A percentile compares a stretch with the other conserved stretches of the same genome.
Evolutionary conservation across 805 yeast genomes (phyloP).

Genomic region (Scheffersomyces lignosus): DNA sequence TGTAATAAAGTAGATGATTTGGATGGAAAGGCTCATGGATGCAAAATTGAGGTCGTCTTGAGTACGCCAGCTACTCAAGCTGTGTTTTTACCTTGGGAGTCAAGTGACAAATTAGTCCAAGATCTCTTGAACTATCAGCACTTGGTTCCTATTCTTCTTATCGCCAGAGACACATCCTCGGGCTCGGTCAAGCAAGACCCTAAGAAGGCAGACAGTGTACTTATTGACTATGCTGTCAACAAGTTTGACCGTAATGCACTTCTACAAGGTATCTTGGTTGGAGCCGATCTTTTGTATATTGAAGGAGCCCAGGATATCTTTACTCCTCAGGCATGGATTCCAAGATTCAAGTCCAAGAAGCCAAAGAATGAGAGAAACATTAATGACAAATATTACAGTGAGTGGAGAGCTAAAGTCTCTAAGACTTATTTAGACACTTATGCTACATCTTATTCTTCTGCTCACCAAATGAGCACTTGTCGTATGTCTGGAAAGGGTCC

Average conservation of each 20-base stretch:
- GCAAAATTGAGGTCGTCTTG: slow-evolving; percentile 49
- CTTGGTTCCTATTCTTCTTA: slow-evolving; percentile 39
- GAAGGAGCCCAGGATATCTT: slow-evolving; percentile 49
- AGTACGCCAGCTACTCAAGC: slow-evolving; percentile 42
- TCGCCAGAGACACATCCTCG: slow-evolving; percentile 46
- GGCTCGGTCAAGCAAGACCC: slow-evolving; percentile 40
- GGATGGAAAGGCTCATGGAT: slow-evolving; percentile 55
- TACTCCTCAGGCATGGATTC: slow-evolving; percentile 31
- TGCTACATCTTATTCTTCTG: slow-evolving; percentile 42
- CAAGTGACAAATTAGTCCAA: slow-evolving; percentile 32
- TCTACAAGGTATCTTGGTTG: slow-evolving; percentile 33
- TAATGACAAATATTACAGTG: slow-evolving; percentile 43
- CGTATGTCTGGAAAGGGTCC: slow-evolving; percentile 52
- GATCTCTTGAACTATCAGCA: slow-evolving; percentile 37
- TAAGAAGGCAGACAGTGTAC: slow-evolving; percentile 28
- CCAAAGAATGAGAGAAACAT: slow-evolving; percentile 39
- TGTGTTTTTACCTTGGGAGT: slow-evolving; percentile 44
- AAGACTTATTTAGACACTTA: slow-evolving; percentile 25
- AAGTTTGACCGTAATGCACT: slow-evolving; percentile 44
- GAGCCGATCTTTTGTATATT: slow-evolving; percentile 47
- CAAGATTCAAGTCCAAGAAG: slow-evolving; percentile 35
- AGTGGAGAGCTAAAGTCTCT: slow-evolving; percentile 31
- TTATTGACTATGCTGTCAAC: slow-evolving; percentile 40
- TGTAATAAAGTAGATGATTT: slow-evolving; percentile 46
- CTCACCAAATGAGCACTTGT: slow-evolving; percentile 56